Percentiles rank a stretch among this genome's conserved stretches.
These are phyloP conservation scores for Glebionis coronaria DNA, from an alignment of 129 eudicot species.

Conservation along the genomic window DNA sequence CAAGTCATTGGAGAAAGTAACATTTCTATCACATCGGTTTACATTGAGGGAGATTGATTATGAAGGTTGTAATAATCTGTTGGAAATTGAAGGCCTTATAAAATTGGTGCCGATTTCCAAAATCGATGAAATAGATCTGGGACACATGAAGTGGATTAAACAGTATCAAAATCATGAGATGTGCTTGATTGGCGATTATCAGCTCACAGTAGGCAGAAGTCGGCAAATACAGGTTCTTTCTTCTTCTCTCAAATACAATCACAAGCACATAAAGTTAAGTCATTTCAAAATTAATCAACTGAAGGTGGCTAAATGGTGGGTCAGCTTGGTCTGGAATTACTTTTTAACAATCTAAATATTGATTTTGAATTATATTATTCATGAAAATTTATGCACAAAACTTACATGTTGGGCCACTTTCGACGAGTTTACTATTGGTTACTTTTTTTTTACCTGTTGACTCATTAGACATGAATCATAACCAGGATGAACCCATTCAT, in stretches of 20 bases:
- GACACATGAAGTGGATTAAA: slow-evolving; percentile 21
- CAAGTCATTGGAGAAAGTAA: slow-evolving; percentile 20
- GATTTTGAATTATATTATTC: too few relatives aligned
- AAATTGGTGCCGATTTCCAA: not conserved
- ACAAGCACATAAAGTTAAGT: not conserved
- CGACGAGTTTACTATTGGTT: too few relatives aligned
- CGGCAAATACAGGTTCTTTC: slow-evolving; percentile 6
- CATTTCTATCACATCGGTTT: slow-evolving; percentile 14
- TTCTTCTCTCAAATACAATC: not conserved
- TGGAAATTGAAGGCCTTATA: slow-evolving; percentile 21
- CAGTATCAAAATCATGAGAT: slow-evolving; percentile 1
- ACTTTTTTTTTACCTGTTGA: too few relatives aligned
- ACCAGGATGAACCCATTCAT: too few relatives aligned
- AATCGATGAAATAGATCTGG: slow-evolving; percentile 13
- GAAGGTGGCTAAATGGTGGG: too few relatives aligned
- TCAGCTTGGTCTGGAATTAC: too few relatives aligned
- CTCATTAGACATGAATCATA: too few relatives aligned
- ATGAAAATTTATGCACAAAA: too few relatives aligned
- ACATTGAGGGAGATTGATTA: slow-evolving; percentile 9
- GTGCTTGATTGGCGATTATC: slow-evolving; percentile 5
- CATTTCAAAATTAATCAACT: too few relatives aligned
- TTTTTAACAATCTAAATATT: too few relatives aligned
- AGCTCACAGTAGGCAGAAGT: slow-evolving; percentile 19
- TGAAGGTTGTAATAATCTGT: slow-evolving; percentile 15
- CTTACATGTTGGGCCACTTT: too few relatives aligned